Evolutionary conservation across 179 eudicot species (phyloP), one percentile per base, ranked within the genome.

Genomic region (Spergularia azorica): DNA sequence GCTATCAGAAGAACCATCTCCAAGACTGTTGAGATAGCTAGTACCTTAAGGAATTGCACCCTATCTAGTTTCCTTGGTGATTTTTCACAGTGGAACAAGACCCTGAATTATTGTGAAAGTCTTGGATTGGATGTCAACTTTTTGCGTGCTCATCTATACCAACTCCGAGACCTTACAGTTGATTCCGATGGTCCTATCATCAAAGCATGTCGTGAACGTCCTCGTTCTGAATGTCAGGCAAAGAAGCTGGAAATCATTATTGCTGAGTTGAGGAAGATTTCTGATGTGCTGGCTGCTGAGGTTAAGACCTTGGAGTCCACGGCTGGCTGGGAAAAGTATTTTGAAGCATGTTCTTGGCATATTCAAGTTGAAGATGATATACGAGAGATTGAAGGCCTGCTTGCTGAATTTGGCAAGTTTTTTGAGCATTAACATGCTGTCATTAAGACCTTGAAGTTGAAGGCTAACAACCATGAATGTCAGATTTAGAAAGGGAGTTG

Each of bases 91-190:
- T 75, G 79, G 83, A 46, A 63, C 16, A 63, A 57, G 48, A 16
- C 50, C 21, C 70, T 80, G 55, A 70, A 56, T 12, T 12, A 18
- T 2, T 62, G 63, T 36, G 61, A 62, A 55, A 51, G 54, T 62
- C 61, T 70, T 55, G 83, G 83, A n/a, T 70, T 75, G 76, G 70
- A 75, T 41, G 76, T 75, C 50, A 7, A 67, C 8, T 70, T 75
- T 67, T 63, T 80, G 9, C 46, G 8, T 6, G 63, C 65, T 26
- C 83, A 71, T 11, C 43, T 80, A 32, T 51, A 70, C 26, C 39
- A 70, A 51, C 72, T 80, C 6, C 54, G 65, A 46, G 70, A 55
- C 79, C 67, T 80, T 17, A 72, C 79, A 26, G 51, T 55, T 21
- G 62, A 32, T 16, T 79, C 70, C 38, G 70, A 79, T 63, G 83